Evolutionary conservation across 2,329 filamentous ascomycete genomes (phyloP), one percentile per base, ranked within the genome.

Genomic region (Sporothrix brunneoviolacea): DNA sequence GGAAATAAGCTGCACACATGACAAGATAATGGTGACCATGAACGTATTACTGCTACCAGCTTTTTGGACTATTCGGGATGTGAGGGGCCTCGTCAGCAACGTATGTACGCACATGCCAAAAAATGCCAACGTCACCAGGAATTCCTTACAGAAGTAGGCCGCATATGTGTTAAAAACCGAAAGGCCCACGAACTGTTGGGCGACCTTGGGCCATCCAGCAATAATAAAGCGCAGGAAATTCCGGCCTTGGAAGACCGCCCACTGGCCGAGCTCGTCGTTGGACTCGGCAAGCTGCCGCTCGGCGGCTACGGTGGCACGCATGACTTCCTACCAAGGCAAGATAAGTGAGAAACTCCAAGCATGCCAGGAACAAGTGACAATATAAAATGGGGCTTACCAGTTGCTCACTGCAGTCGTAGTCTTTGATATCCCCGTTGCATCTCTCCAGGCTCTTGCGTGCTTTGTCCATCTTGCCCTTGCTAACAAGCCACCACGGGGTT

Each of bases 31-130:
- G 0, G 68, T 71, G 6, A 71, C 68, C 44, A 65, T 58, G 57
- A 71, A 71, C 0, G 68, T 68, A 42, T 71, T 62, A 13, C 65
- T 61, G 57, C 61, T 67, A 1, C 69, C 69, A 3, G 69, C 69
- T 33, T 67, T 62, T 61, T 71, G 68, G 56, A 70, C 46, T 52
- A 19, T 38, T 53, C n/a, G n/a, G n/a, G n/a, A n/a, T n/a, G n/a
- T n/a, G n/a, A n/a, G n/a, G n/a, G n/a, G n/a, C n/a, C n/a, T n/a
- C n/a, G n/a, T n/a, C n/a, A n/a, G n/a, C n/a, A n/a, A n/a, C n/a
- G n/a, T n/a, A n/a, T n/a, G n/a, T n/a, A n/a, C n/a, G n/a, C n/a
- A n/a, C n/a, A n/a, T n/a, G n/a, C n/a, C n/a, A n/a, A n/a, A n/a
- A n/a, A n/a, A n/a, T n/a, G n/a, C n/a, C n/a, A n/a, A n/a, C n/a